These are phyloP conservation scores for Aspergillus arachidicola DNA, from an alignment of 2,329 filamentous ascomycete genomes.

Conservation along the genomic window DNA sequence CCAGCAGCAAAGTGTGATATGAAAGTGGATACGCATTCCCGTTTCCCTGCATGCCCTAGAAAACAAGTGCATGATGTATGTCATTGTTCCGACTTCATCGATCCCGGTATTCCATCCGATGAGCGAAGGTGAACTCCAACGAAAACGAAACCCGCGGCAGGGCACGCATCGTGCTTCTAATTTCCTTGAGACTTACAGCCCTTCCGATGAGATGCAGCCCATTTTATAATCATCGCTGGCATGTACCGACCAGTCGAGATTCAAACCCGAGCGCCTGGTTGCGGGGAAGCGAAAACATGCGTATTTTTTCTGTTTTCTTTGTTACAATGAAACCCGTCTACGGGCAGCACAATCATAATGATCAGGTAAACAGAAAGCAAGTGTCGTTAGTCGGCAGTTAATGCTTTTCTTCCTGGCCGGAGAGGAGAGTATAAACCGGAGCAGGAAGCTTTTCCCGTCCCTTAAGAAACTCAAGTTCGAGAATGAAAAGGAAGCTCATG, in stretches of 20 bases:
- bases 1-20: not conserved
- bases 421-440: slow-evolving; percentile 81
- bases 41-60: not conserved
- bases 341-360: not conserved
- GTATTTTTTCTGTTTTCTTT: slow-evolving; percentile 9
- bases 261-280: not conserved
- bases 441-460: slow-evolving; percentile 86
- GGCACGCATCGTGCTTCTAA: not conserved
- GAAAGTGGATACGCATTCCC: not conserved
- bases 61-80: not conserved
- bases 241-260: not conserved
- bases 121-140: not conserved
- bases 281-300: not conserved
- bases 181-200: not conserved
- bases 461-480: slow-evolving; percentile 91
- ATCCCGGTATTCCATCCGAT: not conserved
- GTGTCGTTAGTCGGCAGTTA: slow-evolving; percentile 15
- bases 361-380: slow-evolving; percentile 2
- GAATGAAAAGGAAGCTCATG: slow-evolving; percentile 89
- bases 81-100: not conserved
- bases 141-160: not conserved
- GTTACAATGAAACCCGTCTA: slow-evolving; percentile 1
- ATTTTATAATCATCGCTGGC: not conserved
- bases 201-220: slow-evolving; percentile 3
- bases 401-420: slow-evolving; percentile 54